Base-by-base conservation (phyloP, 2,329 filamentous ascomycete species). In the Rugonectria rugulosa region DNA sequence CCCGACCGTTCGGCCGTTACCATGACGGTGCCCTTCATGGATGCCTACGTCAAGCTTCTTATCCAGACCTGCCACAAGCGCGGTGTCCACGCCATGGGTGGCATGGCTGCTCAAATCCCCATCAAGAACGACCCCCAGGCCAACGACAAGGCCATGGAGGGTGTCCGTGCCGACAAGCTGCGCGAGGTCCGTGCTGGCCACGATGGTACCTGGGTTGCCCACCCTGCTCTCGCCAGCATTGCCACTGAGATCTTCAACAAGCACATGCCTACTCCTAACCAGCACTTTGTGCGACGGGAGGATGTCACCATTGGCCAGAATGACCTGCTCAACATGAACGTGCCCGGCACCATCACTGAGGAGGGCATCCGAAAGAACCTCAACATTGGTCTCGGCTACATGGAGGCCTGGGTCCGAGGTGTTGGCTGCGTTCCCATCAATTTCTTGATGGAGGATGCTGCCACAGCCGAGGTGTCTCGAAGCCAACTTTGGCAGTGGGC, bases 21-120 rank as follows among this genome's bases (percentile, higher is more conserved):
- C 67, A 98, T 99, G 95, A 98, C 93, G 11, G 90, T 94, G 2
- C 95, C 95, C 11, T 99, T 99, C 79, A 98, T 99, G 95, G 85
- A 98, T 67, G 87, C 95, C 43, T 99, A 99, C 71, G 80, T 98
- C 70, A 96, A 95, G 78, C 87, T 98, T 34, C 86, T 99, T 64
- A 97, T 99, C 79, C 94, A 97, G 84, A 98, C 95, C 53, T 99
- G 95, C 82, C 95, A 99, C 77, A 89, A 88, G 73, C 89, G 95
- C 67, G 92, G 93, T 51, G 95, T 98, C n/a, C 95, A 98, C 77
- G 95, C 95, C 63, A 98, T 98, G 95, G 88, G 95, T 66, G 95
- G 95, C 64, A 98, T 99, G 95, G 94, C 94, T 3, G 95, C 95
- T 32, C 95, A 98, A 78, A 99, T 99, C 71, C 95, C 95, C 60